Percentiles rank a stretch among this genome's conserved stretches.
phyloP scores from a whole-genome alignment of 1,284 basidiomycete species.

The Leccinum pachyderme region DNA sequence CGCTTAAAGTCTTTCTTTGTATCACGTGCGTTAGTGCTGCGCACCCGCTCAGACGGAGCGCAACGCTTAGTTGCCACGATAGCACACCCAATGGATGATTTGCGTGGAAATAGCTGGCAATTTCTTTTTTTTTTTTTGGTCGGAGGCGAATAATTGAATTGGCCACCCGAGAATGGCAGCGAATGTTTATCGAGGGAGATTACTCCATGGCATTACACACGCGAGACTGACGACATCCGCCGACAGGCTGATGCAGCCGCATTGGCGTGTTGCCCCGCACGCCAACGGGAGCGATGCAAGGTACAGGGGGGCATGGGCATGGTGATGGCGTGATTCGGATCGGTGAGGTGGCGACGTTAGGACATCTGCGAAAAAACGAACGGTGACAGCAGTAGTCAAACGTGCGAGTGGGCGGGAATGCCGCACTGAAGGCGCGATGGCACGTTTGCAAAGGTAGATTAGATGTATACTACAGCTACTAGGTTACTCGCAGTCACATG shows the following conservation, averaged over 20 bases:
- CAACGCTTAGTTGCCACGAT: background rate
- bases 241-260: background rate
- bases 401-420: conserved; percentile 10
- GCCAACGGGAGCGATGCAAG: background rate
- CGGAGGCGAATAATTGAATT: background rate
- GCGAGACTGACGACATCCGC: conserved; percentile 2
- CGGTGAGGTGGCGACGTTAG: background rate
- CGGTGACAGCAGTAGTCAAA: conserved; percentile 5
- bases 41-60: background rate
- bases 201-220: background rate
- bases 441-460: conserved; percentile 17
- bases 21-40: background rate
- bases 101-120: background rate
- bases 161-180: background rate
- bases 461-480: background rate
- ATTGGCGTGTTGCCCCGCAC: background rate
- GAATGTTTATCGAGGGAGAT: background rate
- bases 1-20: background rate
- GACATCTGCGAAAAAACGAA: background rate
- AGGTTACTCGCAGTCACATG: conserved; percentile 18
- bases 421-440: conserved; percentile 3
- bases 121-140: background rate
- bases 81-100: background rate
- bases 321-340: conserved; percentile 15
- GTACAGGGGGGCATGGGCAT: background rate